Percentiles rank a stretch among this genome's conserved stretches.
Evolutionary conservation across 2,329 filamentous ascomycete species (phyloP).

Genomic region (Sphaerulina musiva): DNA sequence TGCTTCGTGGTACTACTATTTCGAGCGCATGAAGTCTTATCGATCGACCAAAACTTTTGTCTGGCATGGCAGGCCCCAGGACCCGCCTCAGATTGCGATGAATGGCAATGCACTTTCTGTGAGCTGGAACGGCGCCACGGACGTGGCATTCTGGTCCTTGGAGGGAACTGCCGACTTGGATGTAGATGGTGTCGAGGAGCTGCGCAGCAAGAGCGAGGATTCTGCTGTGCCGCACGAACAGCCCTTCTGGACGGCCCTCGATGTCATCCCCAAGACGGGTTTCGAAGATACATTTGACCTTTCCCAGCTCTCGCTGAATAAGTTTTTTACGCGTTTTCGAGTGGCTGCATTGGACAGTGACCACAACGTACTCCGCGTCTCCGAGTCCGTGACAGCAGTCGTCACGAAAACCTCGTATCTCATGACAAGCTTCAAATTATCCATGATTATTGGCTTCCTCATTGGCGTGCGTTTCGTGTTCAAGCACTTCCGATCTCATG

Average conservation of each 20-base stretch:
- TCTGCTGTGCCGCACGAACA: background rate
- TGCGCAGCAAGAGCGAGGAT: slow-evolving; percentile 64
- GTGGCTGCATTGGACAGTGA: slow-evolving; percentile 22
- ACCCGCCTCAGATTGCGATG: slow-evolving; percentile 23
- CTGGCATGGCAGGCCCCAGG: slow-evolving; percentile 26
- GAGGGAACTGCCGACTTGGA: slow-evolving; percentile 19
- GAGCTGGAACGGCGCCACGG: slow-evolving; percentile 48
- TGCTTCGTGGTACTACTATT: slow-evolving; percentile 27
- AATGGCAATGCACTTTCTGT: slow-evolving; percentile 40
- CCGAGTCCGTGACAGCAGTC: slow-evolving; percentile 7
- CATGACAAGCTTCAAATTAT: slow-evolving; percentile 19
- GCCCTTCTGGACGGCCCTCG: slow-evolving; percentile 14
- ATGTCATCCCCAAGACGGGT: slow-evolving; percentile 18
- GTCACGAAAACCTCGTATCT: slow-evolving; percentile 12
- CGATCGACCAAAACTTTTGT: slow-evolving; percentile 33
- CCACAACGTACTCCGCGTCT: slow-evolving; percentile 20
- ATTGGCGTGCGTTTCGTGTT: slow-evolving; percentile 14
- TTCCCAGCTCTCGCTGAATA: slow-evolving; percentile 5
- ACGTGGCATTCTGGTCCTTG: slow-evolving; percentile 41
- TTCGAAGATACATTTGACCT: slow-evolving; percentile 26
- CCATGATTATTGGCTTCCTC: slow-evolving; percentile 18
- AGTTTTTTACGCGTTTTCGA: slow-evolving; percentile 14
- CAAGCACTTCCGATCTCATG: slow-evolving; percentile 14
- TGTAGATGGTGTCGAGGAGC: slow-evolving; percentile 66
- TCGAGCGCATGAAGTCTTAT: slow-evolving; percentile 34